Evolutionary conservation across 169 alveolate species (phyloP), one percentile per base, ranked within the genome.

Genomic region (Miamiensis avidus): DNA sequence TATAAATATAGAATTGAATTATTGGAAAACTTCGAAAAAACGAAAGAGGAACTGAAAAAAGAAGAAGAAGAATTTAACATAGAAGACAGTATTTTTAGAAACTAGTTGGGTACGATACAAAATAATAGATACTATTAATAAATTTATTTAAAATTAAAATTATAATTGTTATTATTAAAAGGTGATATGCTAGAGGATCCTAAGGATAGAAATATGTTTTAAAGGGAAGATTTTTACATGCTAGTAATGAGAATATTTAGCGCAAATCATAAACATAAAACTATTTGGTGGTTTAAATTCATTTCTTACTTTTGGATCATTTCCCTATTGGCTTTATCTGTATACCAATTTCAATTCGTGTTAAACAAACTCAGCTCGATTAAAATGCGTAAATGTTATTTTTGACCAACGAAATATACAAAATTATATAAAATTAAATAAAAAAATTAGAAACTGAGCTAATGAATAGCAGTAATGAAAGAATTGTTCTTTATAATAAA

Each of bases 21-120:
- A 11, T 20, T 49, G 69, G 69, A 49, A 49, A 49, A 49, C 20
- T 49, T 49, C 69, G 69, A 49, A 49, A 49, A 49, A 49, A 49
- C 4, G 4, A 20, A 49, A 49, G 69, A 49, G 25, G 64, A 78
- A 33, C 31, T 28, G 28, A 64, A 49, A 78, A 49, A 64, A 0
- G 84, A 79, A 27, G 74, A 34, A 1, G 76, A 79, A 49, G 76
- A 79, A 29, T 34, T 34, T 65, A 49, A 20, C 69, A 4, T 49
- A 49, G 84, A 79, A 79, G 76, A 79, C 65, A 79, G 84, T 29
- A 72, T 79, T 64, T 79, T 79, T 79, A 49, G 64, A 15, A 79
- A 79, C 64, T 31, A 79, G 20, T 34, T 29, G 27, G 73, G 34
- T 49, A 31, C 29, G 34, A 49, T 34, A 34, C 29, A 49, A 29